Conservation (phyloP, 1,284 basidiomycete genomes). For the Ganoderma meredithae region DNA sequence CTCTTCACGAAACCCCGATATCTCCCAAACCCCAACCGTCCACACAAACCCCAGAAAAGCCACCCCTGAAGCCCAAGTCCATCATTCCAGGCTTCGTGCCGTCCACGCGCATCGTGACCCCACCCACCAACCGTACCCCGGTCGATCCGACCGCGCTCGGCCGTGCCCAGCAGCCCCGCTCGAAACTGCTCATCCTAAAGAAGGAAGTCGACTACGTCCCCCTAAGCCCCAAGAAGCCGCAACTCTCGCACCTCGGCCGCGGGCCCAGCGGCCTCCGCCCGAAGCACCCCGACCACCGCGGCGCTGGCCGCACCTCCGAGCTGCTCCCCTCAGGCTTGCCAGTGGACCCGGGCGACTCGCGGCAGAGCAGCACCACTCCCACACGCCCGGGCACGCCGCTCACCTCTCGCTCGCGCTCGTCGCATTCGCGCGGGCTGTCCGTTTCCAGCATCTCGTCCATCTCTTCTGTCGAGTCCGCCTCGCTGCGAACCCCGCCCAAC, state of each 20-base stretch:
- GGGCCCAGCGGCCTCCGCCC: slow-evolving; percentile 39
- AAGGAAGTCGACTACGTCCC: slow-evolving; percentile 78
- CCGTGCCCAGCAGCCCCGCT: slow-evolving; percentile 48
- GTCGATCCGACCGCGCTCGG: slow-evolving; percentile 22
- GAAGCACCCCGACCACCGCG: slow-evolving; percentile 24
- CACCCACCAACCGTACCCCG: slow-evolving; percentile 18
- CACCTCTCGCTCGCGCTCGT: slow-evolving; percentile 2
- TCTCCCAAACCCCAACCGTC: slow-evolving; percentile 21
- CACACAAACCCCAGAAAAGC: slow-evolving; percentile 20
- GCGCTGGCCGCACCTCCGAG: slow-evolving; percentile 2
- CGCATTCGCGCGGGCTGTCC: slow-evolving; percentile 32
- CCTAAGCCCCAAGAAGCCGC: slow-evolving; percentile 67
- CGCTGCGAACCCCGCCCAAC: not conserved
- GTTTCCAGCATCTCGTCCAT: slow-evolving; percentile 22
- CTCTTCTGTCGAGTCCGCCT: slow-evolving; percentile 16
- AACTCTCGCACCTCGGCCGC: slow-evolving; percentile 42
- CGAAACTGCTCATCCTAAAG: slow-evolving; percentile 63
- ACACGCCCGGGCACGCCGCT: slow-evolving; percentile 13
- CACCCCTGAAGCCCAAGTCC: slow-evolving; percentile 30
- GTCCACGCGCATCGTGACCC: slow-evolving; percentile 32
- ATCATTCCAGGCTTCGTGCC: slow-evolving; percentile 32
- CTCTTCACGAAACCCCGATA: slow-evolving; percentile 23
- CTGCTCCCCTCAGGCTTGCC: slow-evolving; percentile 20
- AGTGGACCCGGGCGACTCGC: slow-evolving; percentile 26
- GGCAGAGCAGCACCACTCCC: slow-evolving; percentile 17